Evolutionary conservation across 208 protist genomes (phyloP).

Genomic region (Strigomonas galati): DNA sequence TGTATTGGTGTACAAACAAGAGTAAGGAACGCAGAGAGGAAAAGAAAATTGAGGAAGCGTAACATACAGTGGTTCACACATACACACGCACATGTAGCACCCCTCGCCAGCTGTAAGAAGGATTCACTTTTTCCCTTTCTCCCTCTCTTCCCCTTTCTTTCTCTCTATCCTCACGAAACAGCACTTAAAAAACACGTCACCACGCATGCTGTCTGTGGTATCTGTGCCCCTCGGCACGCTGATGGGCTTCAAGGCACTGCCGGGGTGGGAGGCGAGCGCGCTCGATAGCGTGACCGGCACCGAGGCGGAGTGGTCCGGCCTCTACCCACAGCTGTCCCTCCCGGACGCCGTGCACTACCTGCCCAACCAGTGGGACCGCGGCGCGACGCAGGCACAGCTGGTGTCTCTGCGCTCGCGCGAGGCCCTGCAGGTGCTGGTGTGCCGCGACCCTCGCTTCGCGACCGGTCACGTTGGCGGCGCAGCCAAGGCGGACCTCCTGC

Average conservation of each 20-base stretch:
- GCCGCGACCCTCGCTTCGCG: slow-evolving; percentile 1
- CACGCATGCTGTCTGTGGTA: neutral
- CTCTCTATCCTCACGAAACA: neutral
- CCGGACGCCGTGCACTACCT: slow-evolving; percentile 14
- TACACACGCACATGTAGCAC: neutral
- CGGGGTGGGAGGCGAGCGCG: neutral
- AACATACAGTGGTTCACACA: too few relatives aligned
- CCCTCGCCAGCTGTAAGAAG: neutral
- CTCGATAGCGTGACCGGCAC: too few relatives aligned
- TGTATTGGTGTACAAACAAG: too few relatives aligned
- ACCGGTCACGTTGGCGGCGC: neutral
- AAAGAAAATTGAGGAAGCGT: too few relatives aligned
- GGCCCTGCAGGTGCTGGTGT: slow-evolving; percentile 6
- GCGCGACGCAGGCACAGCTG: neutral
- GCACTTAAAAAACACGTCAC: neutral
- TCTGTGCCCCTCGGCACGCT: slow-evolving; percentile 21
- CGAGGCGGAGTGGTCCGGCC: slow-evolving; percentile 11
- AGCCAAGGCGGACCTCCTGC: slow-evolving; percentile 6
- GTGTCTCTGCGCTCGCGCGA: slow-evolving; percentile 4
- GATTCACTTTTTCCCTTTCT: neutral
- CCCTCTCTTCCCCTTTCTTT: neutral
- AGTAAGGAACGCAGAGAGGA: too few relatives aligned
- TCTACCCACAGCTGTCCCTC: slow-evolving; percentile 14
- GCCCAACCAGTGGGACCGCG: slow-evolving; percentile 20
- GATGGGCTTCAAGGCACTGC: neutral